Conservation (phyloP, 1,284 basidiomycete species). For the Austroboletus novae-zelandiae region DNA sequence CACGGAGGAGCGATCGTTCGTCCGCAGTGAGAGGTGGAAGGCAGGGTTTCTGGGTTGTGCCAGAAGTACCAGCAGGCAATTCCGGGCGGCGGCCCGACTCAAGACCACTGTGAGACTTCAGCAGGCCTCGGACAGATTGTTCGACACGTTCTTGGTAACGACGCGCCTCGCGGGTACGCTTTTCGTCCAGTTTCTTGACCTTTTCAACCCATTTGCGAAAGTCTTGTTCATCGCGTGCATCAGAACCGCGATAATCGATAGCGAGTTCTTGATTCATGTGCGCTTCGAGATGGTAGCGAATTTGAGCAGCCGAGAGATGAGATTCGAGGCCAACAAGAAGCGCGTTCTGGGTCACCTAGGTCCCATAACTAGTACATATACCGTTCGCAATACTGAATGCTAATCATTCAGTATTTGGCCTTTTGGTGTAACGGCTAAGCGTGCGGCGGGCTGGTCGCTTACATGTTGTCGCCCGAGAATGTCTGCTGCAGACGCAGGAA, state of each 20-base stretch:
- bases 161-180: not conserved
- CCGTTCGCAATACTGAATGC: too few relatives aligned
- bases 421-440: too few relatives aligned
- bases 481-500: slow-evolving; percentile 41
- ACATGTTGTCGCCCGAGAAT: too few relatives aligned
- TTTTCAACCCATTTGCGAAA: slow-evolving; percentile 3
- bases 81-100: too few relatives aligned
- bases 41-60: not conserved
- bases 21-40: not conserved
- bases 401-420: too few relatives aligned
- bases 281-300: slow-evolving; percentile 4
- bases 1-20: not conserved
- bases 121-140: not conserved
- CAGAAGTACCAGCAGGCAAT: too few relatives aligned
- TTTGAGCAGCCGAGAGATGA: not conserved
- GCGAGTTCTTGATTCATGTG: slow-evolving; percentile 6
- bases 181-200: slow-evolving; percentile 1
- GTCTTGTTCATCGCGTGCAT: not conserved
- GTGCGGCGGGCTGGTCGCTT: too few relatives aligned
- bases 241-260: not conserved
- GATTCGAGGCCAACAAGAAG: not conserved
- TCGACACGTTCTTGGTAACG: not conserved
- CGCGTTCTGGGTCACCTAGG: slow-evolving; percentile 1
- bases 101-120: too few relatives aligned
- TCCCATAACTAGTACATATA: too few relatives aligned